A percentile compares a stretch with the other conserved stretches of the same genome.
These are phyloP conservation scores for Cryptosporidium xiaoi DNA, from an alignment of 169 alveolate species.

Conservation along the genomic window DNA sequence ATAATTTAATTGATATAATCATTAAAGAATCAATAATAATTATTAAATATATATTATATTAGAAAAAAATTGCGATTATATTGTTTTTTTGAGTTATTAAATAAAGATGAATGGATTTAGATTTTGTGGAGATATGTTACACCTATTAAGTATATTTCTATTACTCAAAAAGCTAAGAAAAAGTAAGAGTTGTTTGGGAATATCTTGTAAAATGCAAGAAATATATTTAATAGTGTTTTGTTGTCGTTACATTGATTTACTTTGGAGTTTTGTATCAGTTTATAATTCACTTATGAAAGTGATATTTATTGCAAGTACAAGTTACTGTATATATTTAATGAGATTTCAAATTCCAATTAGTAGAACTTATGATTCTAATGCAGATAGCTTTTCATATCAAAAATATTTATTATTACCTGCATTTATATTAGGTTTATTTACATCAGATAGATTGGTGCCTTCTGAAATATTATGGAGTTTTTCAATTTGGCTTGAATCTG, in stretches of 20 bases:
- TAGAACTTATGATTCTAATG: slow-evolving; percentile 92
- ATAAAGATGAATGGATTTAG: slow-evolving; percentile 92
- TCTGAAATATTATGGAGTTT: slow-evolving; percentile 93
- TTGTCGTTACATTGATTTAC: slow-evolving; percentile 86
- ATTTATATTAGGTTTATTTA: slow-evolving; percentile 81
- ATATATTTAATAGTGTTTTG: slow-evolving; percentile 92
- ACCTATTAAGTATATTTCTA: slow-evolving; percentile 90
- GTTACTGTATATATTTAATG: slow-evolving; percentile 87
- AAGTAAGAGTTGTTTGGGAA: slow-evolving; percentile 93
- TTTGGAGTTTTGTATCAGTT: slow-evolving; percentile 88
- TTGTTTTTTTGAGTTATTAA: not conserved
- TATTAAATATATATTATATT: no score
- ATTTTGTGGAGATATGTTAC: slow-evolving; percentile 93
- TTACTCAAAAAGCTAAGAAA: slow-evolving; percentile 90
- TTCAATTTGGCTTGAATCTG: slow-evolving; percentile 96
- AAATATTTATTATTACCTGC: slow-evolving; percentile 89
- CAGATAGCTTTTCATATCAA: slow-evolving; percentile 93
- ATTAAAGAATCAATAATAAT: no score
- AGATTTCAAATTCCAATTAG: slow-evolving; percentile 86
- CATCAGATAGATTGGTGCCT: slow-evolving; percentile 78
- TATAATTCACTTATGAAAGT: slow-evolving; percentile 94
- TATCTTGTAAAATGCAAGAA: slow-evolving; percentile 96
- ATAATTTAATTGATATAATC: no score
- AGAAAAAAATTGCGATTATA: no score
- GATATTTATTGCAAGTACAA: slow-evolving; percentile 88